Evolutionary conservation across 805 yeast species (phyloP).

Genomic region (Metschnikowia henanensis): DNA sequence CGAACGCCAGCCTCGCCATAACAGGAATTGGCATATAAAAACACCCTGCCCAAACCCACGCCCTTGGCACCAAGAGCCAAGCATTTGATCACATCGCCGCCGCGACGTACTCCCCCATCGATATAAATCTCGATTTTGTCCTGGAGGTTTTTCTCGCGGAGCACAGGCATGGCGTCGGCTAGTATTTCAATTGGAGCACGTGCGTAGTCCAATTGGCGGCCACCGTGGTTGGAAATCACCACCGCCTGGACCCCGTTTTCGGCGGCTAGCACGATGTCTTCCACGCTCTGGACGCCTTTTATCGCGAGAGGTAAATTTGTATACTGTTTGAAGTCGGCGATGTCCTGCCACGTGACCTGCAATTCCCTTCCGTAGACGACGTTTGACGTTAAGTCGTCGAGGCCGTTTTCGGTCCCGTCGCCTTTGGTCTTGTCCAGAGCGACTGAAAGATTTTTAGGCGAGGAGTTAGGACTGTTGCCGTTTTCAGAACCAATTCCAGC

Average conservation of each 20-base stretch:
- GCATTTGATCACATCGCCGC: slow-evolving; percentile 66
- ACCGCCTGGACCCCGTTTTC: slow-evolving; percentile 61
- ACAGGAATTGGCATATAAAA: slow-evolving; percentile 60
- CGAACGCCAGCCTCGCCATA: slow-evolving; percentile 67
- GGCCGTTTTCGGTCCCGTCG: slow-evolving; percentile 7
- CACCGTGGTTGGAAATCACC: slow-evolving; percentile 87
- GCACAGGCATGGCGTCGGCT: slow-evolving; percentile 62
- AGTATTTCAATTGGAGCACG: slow-evolving; percentile 76
- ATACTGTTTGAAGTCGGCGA: slow-evolving; percentile 33
- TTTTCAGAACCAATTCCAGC: no score
- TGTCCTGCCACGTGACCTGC: slow-evolving; percentile 35
- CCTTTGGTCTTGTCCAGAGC: neutral
- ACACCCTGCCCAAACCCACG: slow-evolving; percentile 70
- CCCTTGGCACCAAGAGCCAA: slow-evolving; percentile 69
- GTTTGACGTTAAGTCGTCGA: slow-evolving; percentile 7
- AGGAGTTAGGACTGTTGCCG: no score
- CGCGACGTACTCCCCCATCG: slow-evolving; percentile 73
- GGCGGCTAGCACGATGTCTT: slow-evolving; percentile 61
- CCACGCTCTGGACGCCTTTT: slow-evolving; percentile 68
- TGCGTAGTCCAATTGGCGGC: slow-evolving; percentile 82
- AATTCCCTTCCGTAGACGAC: slow-evolving; percentile 26
- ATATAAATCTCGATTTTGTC: slow-evolving; percentile 53
- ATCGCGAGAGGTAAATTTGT: slow-evolving; percentile 49
- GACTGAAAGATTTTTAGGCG: neutral
- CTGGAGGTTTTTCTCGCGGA: slow-evolving; percentile 46